These are phyloP conservation scores for Chlorociboria aeruginascens DNA, from an alignment of 495 filamentous ascomycete genomes.

Conservation along the genomic window DNA sequence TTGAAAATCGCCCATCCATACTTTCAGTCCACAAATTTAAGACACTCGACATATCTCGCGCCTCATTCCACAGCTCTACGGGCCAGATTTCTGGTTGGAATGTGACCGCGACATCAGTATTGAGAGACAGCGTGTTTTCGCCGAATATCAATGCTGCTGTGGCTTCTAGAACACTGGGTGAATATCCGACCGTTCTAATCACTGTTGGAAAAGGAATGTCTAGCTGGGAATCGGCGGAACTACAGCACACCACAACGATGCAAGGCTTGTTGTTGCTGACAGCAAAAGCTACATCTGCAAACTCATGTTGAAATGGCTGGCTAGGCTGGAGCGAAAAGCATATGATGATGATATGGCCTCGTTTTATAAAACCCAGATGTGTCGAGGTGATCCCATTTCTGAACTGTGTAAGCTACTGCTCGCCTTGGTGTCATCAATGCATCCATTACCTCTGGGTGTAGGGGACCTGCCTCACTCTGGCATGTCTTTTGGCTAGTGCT, in stretches of 20 bases:
- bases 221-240: conserved; percentile 8
- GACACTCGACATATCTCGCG: conserved; percentile 28
- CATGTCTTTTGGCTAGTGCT: conserved; percentile 39
- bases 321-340: conserved; percentile 27
- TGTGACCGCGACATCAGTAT: not conserved
- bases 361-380: conserved; percentile 46
- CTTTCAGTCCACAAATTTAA: conserved; percentile 40
- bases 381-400: conserved; percentile 44
- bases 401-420: too few species aligned
- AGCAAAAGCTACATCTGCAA: conserved; percentile 29
- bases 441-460: conserved; percentile 30
- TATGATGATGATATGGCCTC: conserved; percentile 36
- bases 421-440: too few species aligned
- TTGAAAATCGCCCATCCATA: conserved; percentile 31
- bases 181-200: conserved; percentile 34
- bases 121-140: conserved; percentile 14
- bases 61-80: conserved; percentile 33
- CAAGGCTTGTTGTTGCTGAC: conserved; percentile 37
- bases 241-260: conserved; percentile 36
- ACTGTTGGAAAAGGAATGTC: conserved; percentile 31
- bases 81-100: conserved; percentile 25
- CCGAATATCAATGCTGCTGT: conserved; percentile 45
- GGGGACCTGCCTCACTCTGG: conserved; percentile 47
- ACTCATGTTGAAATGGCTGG: conserved; percentile 25
- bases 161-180: conserved; percentile 36